These are phyloP conservation scores for Daldinia grandis DNA, from an alignment of 495 filamentous ascomycete species.

Conservation along the genomic window DNA sequence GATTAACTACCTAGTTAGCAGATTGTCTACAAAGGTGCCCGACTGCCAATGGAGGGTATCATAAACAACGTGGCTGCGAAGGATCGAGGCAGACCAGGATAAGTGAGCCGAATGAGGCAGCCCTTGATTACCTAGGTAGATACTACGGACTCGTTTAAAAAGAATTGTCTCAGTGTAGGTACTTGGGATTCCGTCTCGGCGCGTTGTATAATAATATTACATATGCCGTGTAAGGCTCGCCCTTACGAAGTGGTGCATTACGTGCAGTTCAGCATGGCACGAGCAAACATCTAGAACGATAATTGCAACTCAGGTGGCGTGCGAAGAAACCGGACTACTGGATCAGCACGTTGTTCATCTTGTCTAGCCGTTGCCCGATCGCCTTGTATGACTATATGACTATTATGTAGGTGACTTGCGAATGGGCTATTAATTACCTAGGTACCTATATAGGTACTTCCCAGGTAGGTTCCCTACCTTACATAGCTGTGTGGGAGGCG, in stretches of 20 bases:
- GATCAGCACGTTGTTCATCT: neutral
- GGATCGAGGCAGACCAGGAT: neutral
- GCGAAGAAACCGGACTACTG: neutral
- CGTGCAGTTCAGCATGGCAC: neutral
- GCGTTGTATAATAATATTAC: neutral
- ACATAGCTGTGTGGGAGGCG: neutral
- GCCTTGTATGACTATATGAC: neutral
- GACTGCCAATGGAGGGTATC: neutral
- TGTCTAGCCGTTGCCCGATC: neutral
- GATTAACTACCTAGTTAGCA: too few relatives aligned
- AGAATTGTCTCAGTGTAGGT: neutral
- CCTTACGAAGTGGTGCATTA: neutral
- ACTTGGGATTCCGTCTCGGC: neutral
- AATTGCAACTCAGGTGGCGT: neutral
- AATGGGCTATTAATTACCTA: neutral
- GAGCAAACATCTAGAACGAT: constrained; percentile 1
- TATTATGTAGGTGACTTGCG: neutral
- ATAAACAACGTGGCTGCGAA: constrained; percentile 3
- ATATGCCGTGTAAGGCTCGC: neutral
- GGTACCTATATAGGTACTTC: too few relatives aligned
- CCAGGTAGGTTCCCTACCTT: too few relatives aligned
- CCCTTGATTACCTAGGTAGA: neutral
- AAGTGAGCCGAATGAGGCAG: neutral
- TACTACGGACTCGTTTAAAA: neutral
- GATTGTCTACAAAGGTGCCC: constrained; percentile 1